Conservation (phyloP, 2,329 filamentous ascomycete genomes). For the Fusarium dlaminii region DNA sequence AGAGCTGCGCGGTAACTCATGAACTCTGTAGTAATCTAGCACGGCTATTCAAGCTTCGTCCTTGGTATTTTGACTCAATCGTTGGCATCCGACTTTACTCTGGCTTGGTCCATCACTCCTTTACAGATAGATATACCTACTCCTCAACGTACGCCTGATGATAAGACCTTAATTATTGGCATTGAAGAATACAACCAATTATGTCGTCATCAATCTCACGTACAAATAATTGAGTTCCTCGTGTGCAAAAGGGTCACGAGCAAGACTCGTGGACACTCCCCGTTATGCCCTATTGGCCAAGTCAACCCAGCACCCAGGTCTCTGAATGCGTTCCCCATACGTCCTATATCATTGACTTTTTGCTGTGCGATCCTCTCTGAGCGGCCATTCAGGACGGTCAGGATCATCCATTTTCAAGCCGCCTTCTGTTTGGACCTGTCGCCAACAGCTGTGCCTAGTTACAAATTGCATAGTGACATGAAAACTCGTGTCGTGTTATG, state of each 20-base stretch:
- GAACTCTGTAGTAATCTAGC: background rate
- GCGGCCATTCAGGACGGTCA: background rate
- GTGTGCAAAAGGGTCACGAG: background rate
- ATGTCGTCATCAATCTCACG: background rate
- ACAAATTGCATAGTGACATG: background rate
- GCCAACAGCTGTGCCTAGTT: background rate
- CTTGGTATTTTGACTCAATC: background rate
- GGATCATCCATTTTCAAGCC: background rate
- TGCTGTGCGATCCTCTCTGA: background rate
- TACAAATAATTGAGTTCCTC: background rate
- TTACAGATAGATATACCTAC: background rate
- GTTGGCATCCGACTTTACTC: background rate
- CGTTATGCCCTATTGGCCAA: background rate
- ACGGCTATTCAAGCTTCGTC: background rate
- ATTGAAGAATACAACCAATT: background rate
- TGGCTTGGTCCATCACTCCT: background rate
- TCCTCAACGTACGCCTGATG: background rate
- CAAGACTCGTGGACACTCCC: background rate
- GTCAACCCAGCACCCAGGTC: background rate
- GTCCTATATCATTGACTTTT: background rate
- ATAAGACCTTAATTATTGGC: background rate
- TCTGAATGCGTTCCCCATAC: background rate
- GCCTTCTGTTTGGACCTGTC: background rate
- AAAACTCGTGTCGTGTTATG: background rate
- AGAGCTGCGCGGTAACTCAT: background rate